Evolutionary conservation across 345 rosid genomes (phyloP), one percentile per base, ranked within the genome.

Genomic region (Eucalyptus curtisii): DNA sequence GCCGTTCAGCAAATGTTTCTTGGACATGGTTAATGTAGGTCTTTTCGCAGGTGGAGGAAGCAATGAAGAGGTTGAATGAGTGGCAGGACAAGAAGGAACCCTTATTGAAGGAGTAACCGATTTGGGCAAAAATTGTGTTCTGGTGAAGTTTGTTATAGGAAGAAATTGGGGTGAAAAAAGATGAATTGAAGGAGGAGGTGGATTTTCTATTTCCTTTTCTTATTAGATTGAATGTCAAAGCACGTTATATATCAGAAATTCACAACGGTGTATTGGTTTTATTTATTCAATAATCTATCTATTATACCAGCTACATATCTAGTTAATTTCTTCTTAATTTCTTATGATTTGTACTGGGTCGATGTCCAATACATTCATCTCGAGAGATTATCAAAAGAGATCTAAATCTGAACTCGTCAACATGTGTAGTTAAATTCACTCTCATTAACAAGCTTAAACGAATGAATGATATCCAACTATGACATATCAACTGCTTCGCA

Each of bases 41-140:
- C 12, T 49, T 57, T 87, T 55, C 1, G 80, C 91, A 93, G 95
- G 95, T 94, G 9, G 88, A 92, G 66, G 92, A 90, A 86, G 92
- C 94, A 16, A 30, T 2, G 81, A 92, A 87, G 66, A 87, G 94
- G 88, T 55, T 94, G 91, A 82, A 91, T 10, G 45, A 4, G 42
- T 93, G 94, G 95, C 91, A 90, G 8, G 89, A 88, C 30, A 89
- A 88, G 24, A 45, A 64, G 61, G 55, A 89, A 52, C 42, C 89
- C 9, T 40, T 90, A 87, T 24, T 89, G 89, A 85, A 47, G 55
- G 57, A 44, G 57, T 49, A 49, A 49, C 50, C 87, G 37, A n/a
- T 16, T 16, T 16, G 42, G 40, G 87, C 8, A 86, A 47, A 47
- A 84, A 47, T 45, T 48, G 10, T 15, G 87, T 49, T 37, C 25